Conservation (phyloP, 177 flowering plant species). For the Vitis hybrid region DNA sequence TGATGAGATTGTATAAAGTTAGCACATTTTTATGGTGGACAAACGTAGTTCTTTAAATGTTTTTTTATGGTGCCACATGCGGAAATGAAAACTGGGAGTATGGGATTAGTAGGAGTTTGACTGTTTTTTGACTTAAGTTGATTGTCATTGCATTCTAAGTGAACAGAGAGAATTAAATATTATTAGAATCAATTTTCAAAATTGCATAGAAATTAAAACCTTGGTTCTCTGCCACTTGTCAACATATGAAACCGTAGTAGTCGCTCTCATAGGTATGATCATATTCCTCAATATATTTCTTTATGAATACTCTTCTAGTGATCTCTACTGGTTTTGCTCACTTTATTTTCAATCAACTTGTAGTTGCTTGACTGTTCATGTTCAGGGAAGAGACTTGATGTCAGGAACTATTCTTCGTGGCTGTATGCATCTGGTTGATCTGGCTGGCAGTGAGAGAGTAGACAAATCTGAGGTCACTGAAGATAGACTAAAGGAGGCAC, state of each 20-base stretch:
- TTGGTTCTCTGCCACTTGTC: neutral
- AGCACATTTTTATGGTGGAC: too few relatives aligned
- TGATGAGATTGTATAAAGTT: too few relatives aligned
- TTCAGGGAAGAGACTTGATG: constrained; percentile 86
- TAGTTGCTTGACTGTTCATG: constrained; percentile 97
- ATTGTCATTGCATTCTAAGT: too few relatives aligned
- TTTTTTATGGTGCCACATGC: too few relatives aligned
- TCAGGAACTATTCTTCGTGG: constrained; percentile 74
- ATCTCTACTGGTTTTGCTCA: constrained; percentile 8
- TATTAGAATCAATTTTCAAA: neutral
- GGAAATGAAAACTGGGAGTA: too few relatives aligned
- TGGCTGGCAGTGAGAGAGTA: constrained; percentile 97
- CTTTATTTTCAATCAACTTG: constrained; percentile 15
- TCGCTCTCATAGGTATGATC: constrained; percentile 88
- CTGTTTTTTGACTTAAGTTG: too few relatives aligned
- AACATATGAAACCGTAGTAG: constrained; percentile 58
- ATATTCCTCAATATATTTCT: neutral
- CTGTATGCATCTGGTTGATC: constrained; percentile 96
- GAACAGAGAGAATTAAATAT: too few relatives aligned
- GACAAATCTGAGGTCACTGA: constrained; percentile 95
- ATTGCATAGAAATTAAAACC: neutral
- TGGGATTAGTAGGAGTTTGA: too few relatives aligned
- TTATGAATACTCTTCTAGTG: neutral
- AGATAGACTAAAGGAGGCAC: constrained; percentile 93
- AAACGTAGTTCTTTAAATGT: too few relatives aligned